These are phyloP conservation scores for Leccinum olivaceopallidum DNA, from an alignment of 768 basidiomycete species.

Conservation along the genomic window DNA sequence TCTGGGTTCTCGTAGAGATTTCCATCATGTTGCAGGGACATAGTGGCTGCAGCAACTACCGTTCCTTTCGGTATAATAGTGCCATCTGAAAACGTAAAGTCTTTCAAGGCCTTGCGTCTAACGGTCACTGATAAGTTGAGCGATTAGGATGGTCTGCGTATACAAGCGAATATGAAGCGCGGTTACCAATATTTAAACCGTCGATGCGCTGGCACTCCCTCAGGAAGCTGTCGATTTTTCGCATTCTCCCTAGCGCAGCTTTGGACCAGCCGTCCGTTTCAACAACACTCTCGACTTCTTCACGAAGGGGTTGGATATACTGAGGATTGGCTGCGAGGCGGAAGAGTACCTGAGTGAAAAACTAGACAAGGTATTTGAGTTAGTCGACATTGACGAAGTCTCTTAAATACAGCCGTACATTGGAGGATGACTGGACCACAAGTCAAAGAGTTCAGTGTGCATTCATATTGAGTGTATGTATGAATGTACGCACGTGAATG, in stretches of 20 bases:
- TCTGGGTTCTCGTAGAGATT: not conserved
- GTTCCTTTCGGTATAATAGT: not conserved
- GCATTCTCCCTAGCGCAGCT: not conserved
- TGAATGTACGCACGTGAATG: constrained; percentile 23
- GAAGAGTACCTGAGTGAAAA: not conserved
- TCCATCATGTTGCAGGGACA: not conserved
- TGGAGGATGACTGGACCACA: not conserved
- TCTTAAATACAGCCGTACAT: not conserved
- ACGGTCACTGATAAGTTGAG: not conserved
- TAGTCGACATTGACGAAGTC: not conserved
- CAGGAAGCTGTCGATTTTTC: not conserved
- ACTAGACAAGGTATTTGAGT: not conserved
- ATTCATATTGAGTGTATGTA: not conserved
- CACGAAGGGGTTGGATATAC: not conserved
- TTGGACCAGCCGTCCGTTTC: not conserved
- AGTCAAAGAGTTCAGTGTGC: not conserved
- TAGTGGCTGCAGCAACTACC: not conserved
- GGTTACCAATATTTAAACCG: not conserved
- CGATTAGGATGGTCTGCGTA: not conserved
- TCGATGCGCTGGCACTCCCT: constrained; percentile 2
- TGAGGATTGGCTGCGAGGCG: not conserved
- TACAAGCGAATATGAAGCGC: not conserved
- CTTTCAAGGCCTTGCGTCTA: not conserved
- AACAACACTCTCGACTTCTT: not conserved
- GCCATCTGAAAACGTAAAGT: constrained; percentile 1